Percentiles rank a stretch among this genome's conserved stretches.
Conservation (phyloP, 2,329 filamentous ascomycete species). For the Harringtonia lauricola region DNA sequence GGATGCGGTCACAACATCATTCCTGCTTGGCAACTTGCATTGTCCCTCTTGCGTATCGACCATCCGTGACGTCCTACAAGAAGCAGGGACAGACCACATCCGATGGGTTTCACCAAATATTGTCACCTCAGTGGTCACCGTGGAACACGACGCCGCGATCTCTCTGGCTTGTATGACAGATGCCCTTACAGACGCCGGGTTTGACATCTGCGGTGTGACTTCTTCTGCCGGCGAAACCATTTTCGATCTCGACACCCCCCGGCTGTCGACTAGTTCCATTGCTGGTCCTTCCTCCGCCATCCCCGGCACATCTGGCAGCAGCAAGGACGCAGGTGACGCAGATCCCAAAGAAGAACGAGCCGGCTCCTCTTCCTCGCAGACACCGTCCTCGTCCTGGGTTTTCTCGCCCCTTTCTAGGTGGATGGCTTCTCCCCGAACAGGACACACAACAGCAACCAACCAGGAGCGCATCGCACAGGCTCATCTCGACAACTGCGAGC, state of each 20-base stretch:
- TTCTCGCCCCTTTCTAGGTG: constrained; percentile 10
- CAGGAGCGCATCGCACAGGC: constrained; percentile 12
- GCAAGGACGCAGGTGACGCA: constrained; percentile 5
- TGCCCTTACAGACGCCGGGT: constrained; percentile 44
- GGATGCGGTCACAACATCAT: constrained; percentile 38
- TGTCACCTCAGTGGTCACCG: constrained; percentile 57
- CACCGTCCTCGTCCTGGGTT: constrained; percentile 2
- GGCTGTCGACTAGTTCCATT: too few relatives aligned
- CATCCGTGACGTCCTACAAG: constrained; percentile 48
- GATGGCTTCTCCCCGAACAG: constrained; percentile 2
- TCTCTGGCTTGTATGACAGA: constrained; percentile 30
- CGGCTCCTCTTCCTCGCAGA: background rate
- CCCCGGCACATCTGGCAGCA: background rate
- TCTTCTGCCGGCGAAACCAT: constrained; percentile 19
- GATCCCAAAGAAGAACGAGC: constrained; percentile 5
- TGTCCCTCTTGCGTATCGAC: constrained; percentile 62
- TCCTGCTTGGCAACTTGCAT: constrained; percentile 65
- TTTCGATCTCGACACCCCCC: background rate
- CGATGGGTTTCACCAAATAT: constrained; percentile 58
- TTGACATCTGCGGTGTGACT: constrained; percentile 42
- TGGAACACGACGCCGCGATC: constrained; percentile 40
- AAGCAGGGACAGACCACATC: constrained; percentile 31
- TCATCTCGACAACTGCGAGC: constrained; percentile 32
- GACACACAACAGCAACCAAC: background rate
- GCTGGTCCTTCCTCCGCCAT: background rate